Base-by-base conservation (phyloP, 768 basidiomycete genomes). In the Suillus paluster region DNA sequence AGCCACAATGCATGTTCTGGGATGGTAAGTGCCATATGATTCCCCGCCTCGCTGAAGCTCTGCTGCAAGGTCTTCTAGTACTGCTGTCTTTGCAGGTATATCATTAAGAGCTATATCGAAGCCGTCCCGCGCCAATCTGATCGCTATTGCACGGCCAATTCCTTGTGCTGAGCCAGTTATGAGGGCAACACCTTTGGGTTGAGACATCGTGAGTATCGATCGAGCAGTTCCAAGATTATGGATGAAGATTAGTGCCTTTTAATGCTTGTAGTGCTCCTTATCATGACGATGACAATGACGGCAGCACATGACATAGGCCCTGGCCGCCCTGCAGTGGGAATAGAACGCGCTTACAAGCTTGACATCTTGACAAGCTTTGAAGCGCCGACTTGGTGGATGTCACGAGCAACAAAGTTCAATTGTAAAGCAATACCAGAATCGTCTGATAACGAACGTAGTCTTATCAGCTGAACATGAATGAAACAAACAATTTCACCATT, bases 101-200 rank as follows among this genome's bases (percentile, higher is more conserved):
- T 78, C 74, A 23, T 73, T 80, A 3, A 78, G 58, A 0, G 63
- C 66, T 15, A 78, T 44, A 41, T 75, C 72, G 33, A 69, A 73
- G 1, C 74, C 78, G 36, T 76, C 78, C 12, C 33, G 55, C 1
- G 77, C 77, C n/a, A 77, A 71, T 34, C 70, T 68, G 27, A 79
- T 60, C 11, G 74, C 75, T 4, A 79, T 75, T 19, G 64, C 56
- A 17, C 73, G 71, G 17, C 71, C 72, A n/a, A 68, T 59, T 17
- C 67, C 70, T 27, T 67, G 73, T 12, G 69, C 78, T 5, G 74
- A 73, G 21, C 76, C 77, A 2, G 78, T 78, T 44, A 79, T 50
- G n/a, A 78, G 68, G 1, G 75, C 79, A 25, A 75, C 56, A n/a
- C 75, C 69, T 64, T 70, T 71, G 41, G 33, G 19, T 30, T 69